A percentile compares a stretch with the other conserved stretches of the same genome.
These are phyloP conservation scores for Chaetomium globosum DNA, from an alignment of 2,329 filamentous ascomycete genomes.

Conservation along the genomic window DNA sequence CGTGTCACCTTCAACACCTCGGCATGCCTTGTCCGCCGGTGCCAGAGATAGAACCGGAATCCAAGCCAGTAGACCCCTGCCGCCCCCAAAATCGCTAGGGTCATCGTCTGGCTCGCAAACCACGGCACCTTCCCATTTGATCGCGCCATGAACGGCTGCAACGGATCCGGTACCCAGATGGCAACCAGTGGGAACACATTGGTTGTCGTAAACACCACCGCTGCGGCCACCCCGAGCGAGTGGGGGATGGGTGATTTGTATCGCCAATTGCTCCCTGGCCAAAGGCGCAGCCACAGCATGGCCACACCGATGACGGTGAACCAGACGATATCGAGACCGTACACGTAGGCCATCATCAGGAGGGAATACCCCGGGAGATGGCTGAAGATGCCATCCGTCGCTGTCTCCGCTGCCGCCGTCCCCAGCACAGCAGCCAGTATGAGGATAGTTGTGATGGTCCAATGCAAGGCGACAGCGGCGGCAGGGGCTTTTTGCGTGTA, in stretches of 20 bases:
- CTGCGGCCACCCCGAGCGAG: conserved; percentile 21
- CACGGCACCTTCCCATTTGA: conserved; percentile 22
- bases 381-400: conserved; percentile 3
- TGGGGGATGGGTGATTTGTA: conserved; percentile 29
- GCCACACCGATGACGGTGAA: conserved; percentile 27
- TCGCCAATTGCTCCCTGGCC: conserved; percentile 27
- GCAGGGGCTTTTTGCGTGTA: conserved; percentile 25
- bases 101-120: conserved; percentile 26
- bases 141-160: conserved; percentile 18
- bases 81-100: conserved; percentile 16
- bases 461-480: conserved; percentile 27
- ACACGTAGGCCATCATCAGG: conserved; percentile 22
- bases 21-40: conserved; percentile 20
- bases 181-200: conserved; percentile 24
- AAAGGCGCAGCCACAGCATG: conserved; percentile 27
- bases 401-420: neutral
- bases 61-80: conserved; percentile 27
- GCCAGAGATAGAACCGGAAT: conserved; percentile 28
- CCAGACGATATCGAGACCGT: conserved; percentile 31
- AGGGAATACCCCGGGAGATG: conserved; percentile 27
- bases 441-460: conserved; percentile 26
- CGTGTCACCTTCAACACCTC: conserved; percentile 22
- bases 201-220: conserved; percentile 22
- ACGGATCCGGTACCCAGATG: conserved; percentile 29
- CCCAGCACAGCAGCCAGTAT: conserved; percentile 26